phyloP scores from a whole-genome alignment of 768 basidiomycete genomes.

The Leccinum uliginosum region DNA sequence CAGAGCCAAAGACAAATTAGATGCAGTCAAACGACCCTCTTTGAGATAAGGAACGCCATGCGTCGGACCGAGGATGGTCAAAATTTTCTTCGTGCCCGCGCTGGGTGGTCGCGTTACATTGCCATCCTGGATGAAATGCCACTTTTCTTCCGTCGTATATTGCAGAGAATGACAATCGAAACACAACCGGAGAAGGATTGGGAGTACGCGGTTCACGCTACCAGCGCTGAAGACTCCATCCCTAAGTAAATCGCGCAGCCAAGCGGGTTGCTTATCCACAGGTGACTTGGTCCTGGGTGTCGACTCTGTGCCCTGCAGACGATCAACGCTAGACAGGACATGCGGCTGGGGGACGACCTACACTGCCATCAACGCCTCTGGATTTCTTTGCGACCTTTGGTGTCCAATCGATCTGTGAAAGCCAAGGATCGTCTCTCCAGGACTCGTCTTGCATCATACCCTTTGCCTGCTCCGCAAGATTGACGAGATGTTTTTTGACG shows the following conservation, averaged over 20 bases:
- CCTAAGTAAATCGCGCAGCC: slow-evolving; percentile 55
- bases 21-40: slow-evolving; percentile 38
- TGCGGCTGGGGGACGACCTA: slow-evolving; percentile 6
- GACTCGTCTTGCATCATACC: slow-evolving; percentile 43
- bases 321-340: background rate
- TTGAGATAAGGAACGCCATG: slow-evolving; percentile 46
- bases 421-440: no score
- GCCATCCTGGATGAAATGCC: slow-evolving; percentile 52
- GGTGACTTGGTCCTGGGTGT: background rate
- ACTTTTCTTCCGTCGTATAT: slow-evolving; percentile 53
- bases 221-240: no score
- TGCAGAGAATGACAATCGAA: slow-evolving; percentile 60
- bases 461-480: slow-evolving; percentile 62
- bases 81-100: no score
- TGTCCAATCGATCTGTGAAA: slow-evolving; percentile 92
- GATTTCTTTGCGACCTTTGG: slow-evolving; percentile 75
- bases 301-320: slow-evolving; percentile 4
- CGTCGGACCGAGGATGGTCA: slow-evolving; percentile 43
- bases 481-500: slow-evolving; percentile 56
- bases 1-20: slow-evolving; percentile 41
- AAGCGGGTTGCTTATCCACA: slow-evolving; percentile 39
- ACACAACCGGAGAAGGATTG: slow-evolving; percentile 59
- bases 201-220: slow-evolving; percentile 58
- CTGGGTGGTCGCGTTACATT: slow-evolving; percentile 40
- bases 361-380: slow-evolving; percentile 46